These are phyloP conservation scores for Solanum virginianum DNA, from an alignment of 257 asterid genomes.

Conservation along the genomic window DNA sequence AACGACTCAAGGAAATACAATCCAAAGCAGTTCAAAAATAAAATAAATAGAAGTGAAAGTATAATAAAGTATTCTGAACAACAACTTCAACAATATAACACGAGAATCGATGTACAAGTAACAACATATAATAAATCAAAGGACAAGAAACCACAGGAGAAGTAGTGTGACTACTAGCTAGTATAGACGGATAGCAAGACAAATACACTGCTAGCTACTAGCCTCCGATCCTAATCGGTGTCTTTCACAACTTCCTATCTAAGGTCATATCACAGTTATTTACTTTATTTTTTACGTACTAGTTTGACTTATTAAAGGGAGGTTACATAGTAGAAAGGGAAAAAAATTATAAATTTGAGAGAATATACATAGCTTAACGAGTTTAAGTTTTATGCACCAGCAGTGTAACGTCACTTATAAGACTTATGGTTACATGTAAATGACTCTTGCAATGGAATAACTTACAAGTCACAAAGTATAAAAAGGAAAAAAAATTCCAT, in stretches of 20 bases:
- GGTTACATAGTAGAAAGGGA: background rate
- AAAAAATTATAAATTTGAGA: background rate
- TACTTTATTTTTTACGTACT: background rate
- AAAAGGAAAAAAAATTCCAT: background rate
- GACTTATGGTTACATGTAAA: background rate
- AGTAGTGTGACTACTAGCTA: background rate
- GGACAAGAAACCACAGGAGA: too few species aligned
- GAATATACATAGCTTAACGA: background rate
- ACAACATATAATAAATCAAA: background rate
- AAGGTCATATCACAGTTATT: background rate
- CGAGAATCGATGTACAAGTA: background rate
- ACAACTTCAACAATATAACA: background rate
- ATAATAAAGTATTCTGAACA: background rate
- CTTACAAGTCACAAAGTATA: background rate
- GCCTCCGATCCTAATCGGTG: rapidly evolving
- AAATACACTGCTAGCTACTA: background rate
- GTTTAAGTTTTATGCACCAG: background rate
- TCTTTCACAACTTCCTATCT: background rate
- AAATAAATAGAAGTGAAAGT: too few species aligned
- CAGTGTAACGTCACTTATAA: background rate
- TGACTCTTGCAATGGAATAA: background rate
- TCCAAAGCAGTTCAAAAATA: background rate
- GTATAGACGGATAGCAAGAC: background rate
- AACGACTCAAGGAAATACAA: background rate
- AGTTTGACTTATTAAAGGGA: background rate